A percentile compares a stretch with the other conserved stretches of the same genome.
phyloP scores from a whole-genome alignment of 257 asterid species.

The Sherardia arvensis region DNA sequence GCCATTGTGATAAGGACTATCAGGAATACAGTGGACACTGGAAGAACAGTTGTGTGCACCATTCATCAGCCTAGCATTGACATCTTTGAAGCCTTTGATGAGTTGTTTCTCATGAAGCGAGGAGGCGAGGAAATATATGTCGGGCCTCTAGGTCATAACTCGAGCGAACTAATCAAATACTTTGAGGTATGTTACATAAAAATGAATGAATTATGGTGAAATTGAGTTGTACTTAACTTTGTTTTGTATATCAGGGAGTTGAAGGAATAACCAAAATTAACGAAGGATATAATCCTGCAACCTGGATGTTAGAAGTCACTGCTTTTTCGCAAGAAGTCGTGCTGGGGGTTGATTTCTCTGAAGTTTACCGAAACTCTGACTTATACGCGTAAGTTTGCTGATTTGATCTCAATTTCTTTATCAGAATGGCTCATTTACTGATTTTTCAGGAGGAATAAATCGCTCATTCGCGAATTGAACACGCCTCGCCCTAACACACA shows the following conservation, averaged over 20 bases:
- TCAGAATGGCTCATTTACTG: too few relatives aligned
- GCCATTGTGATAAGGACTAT: conserved; percentile 82
- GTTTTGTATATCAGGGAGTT: conserved; percentile 19
- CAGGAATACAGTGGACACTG: conserved; percentile 72
- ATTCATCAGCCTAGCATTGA: conserved; percentile 84
- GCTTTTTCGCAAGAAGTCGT: conserved; percentile 46
- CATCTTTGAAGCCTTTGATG: conserved; percentile 75
- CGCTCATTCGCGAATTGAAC: conserved; percentile 46
- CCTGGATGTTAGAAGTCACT: conserved; percentile 78
- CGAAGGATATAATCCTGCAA: conserved; percentile 68
- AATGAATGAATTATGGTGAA: too few relatives aligned
- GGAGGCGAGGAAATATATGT: conserved; percentile 82
- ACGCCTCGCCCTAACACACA: conserved; percentile 56
- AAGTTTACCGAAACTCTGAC: conserved; percentile 45
- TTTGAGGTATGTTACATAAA: conserved; percentile 33
- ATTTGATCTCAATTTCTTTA: neutral
- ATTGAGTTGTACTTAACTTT: too few relatives aligned
- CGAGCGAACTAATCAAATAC: conserved; percentile 45
- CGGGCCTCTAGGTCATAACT: conserved; percentile 61
- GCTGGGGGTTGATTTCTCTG: conserved; percentile 46
- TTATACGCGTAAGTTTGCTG: conserved; percentile 28
- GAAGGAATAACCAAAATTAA: conserved; percentile 47
- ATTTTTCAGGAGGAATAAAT: conserved; percentile 55
- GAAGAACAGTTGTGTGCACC: conserved; percentile 79
- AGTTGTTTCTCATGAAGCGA: conserved; percentile 63